Percentiles rank a stretch among this genome's conserved stretches.
Evolutionary conservation across 208 protist genomes (phyloP).

Genomic region (Trichomonas gallinae): DNA sequence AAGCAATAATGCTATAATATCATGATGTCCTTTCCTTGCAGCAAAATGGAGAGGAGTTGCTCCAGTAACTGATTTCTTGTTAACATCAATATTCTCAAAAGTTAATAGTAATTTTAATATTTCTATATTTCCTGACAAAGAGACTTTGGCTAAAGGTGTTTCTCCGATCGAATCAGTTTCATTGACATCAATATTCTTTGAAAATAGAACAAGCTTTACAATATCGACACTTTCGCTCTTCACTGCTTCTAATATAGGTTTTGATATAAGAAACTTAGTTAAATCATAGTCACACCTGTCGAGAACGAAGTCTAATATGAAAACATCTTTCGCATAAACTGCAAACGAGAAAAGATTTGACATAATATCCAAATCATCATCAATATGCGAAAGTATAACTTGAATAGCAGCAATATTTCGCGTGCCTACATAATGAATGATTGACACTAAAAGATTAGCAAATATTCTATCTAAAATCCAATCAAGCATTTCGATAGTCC

Average conservation of each 20-base stretch:
- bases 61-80: neutral
- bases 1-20: neutral
- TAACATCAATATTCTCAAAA: neutral
- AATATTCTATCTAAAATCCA: neutral
- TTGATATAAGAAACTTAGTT: neutral
- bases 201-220: neutral
- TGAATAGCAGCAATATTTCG: neutral
- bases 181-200: neutral
- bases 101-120: neutral
- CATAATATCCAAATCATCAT: neutral
- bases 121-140: neutral
- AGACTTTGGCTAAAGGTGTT: neutral
- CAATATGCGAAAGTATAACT: neutral
- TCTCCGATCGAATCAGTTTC: neutral
- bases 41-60: neutral
- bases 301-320: neutral
- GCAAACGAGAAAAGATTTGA: neutral
- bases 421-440: too few relatives aligned
- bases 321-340: neutral
- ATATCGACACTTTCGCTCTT: neutral
- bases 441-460: neutral
- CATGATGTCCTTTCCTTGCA: neutral
- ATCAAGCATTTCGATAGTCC: neutral
- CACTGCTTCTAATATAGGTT: neutral
- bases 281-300: neutral